Conservation (phyloP, 139 green algal species). For the Protoeuglena noctilucae region DNA sequence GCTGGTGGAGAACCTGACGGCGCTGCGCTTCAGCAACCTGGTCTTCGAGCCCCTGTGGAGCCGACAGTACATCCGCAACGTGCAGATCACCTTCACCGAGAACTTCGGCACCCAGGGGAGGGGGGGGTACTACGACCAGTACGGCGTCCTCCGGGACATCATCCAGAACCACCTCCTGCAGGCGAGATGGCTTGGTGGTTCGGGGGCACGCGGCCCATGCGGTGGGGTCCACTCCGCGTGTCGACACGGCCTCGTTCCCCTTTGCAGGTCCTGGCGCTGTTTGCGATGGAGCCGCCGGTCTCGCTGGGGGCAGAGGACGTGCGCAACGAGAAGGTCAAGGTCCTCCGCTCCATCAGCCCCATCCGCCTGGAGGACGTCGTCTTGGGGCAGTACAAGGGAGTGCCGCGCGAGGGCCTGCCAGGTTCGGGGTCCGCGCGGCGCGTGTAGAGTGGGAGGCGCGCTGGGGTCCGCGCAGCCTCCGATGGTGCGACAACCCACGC, state of each 20-base stretch:
- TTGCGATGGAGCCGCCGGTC: conserved; percentile 92
- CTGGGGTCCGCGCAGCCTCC: neutral
- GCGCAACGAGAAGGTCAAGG: conserved; percentile 94
- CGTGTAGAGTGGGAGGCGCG: neutral
- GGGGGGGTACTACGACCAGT: conserved; percentile 98
- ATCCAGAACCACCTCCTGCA: conserved; percentile 98
- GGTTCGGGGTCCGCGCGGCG: conserved; percentile 11
- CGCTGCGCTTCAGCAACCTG: conserved; percentile 93
- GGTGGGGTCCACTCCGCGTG: no score
- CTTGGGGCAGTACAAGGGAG: conserved; percentile 93
- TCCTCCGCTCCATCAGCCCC: conserved; percentile 67
- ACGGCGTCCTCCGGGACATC: conserved; percentile 97
- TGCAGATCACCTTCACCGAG: conserved; percentile 97
- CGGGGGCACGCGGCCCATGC: no score
- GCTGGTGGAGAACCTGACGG: conserved; percentile 95
- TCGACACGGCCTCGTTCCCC: no score
- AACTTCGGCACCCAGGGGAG: conserved; percentile 95
- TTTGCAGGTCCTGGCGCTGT: conserved; percentile 80
- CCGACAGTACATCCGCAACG: conserved; percentile 87
- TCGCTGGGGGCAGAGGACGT: conserved; percentile 87
- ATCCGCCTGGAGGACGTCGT: conserved; percentile 83
- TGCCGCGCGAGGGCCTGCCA: no score
- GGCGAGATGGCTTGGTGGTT: no score
- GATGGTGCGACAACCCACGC: neutral
- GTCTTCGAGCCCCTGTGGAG: conserved; percentile 98